phyloP scores from a whole-genome alignment of 495 filamentous ascomycete genomes.

The Aspergillus conjunctus region DNA sequence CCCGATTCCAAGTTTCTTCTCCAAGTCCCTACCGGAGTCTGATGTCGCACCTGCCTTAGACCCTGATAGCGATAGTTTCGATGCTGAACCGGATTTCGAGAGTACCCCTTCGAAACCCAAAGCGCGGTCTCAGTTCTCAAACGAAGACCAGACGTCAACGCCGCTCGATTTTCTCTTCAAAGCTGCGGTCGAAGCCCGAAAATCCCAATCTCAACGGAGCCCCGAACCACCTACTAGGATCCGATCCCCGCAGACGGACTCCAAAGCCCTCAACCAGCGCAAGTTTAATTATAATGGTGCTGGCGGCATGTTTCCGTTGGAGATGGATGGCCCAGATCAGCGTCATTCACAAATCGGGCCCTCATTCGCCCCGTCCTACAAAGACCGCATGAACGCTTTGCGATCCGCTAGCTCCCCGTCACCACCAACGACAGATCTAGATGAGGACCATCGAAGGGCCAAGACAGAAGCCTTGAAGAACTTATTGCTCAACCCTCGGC shows the following conservation, averaged over 20 bases:
- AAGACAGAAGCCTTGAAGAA: slow-evolving; percentile 53
- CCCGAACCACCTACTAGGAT: slow-evolving; percentile 43
- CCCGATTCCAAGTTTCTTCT: slow-evolving; percentile 89
- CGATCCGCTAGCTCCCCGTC: slow-evolving; percentile 36
- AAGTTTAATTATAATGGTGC: slow-evolving; percentile 43
- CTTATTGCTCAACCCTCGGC: slow-evolving; percentile 49
- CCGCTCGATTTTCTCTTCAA: slow-evolving; percentile 88
- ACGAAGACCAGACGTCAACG: slow-evolving; percentile 60
- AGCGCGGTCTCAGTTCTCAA: slow-evolving; percentile 27
- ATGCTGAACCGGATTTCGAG: slow-evolving; percentile 38
- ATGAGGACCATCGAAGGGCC: slow-evolving; percentile 44
- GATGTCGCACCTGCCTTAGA: slow-evolving; percentile 42
- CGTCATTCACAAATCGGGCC: slow-evolving; percentile 56
- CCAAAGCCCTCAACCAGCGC: slow-evolving; percentile 30
- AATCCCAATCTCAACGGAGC: slow-evolving; percentile 42
- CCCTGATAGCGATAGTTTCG: slow-evolving; percentile 41
- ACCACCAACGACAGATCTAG: slow-evolving; percentile 23
- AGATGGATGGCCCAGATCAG: slow-evolving; percentile 58
- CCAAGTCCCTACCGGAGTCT: slow-evolving; percentile 71
- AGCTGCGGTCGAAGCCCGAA: slow-evolving; percentile 71
- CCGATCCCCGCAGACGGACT: slow-evolving; percentile 42
- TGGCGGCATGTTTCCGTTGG: slow-evolving; percentile 63
- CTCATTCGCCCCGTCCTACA: slow-evolving; percentile 67
- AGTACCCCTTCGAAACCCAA: slow-evolving; percentile 47
- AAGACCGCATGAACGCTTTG: slow-evolving; percentile 64